These are phyloP conservation scores for Epichloe amarillans DNA, from an alignment of 2,329 filamentous ascomycete genomes.

Conservation along the genomic window DNA sequence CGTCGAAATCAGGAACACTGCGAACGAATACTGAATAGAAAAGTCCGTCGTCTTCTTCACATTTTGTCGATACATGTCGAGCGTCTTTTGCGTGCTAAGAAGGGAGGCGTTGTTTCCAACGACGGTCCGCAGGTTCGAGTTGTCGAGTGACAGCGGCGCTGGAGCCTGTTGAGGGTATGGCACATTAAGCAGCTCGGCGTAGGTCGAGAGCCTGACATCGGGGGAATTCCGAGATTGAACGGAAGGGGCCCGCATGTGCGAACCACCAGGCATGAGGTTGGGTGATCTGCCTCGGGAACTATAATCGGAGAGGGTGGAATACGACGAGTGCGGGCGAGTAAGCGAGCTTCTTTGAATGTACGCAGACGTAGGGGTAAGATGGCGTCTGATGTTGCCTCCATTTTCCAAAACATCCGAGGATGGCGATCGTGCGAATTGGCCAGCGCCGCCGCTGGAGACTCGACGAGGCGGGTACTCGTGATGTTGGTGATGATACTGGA, in stretches of 20 bases:
- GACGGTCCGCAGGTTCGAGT: conserved; percentile 61
- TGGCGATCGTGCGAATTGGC: conserved; percentile 19
- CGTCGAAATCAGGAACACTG: conserved; percentile 81
- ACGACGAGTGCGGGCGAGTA: conserved; percentile 60
- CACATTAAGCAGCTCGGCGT: conserved; percentile 47
- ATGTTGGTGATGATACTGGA: conserved; percentile 51
- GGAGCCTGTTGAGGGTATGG: conserved; percentile 70
- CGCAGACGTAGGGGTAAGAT: conserved; percentile 46
- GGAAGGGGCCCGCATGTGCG: conserved; percentile 34
- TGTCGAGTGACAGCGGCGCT: conserved; percentile 59
- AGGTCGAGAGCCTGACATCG: conserved; percentile 38
- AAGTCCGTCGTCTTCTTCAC: conserved; percentile 93
- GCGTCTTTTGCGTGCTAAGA: conserved; percentile 79
- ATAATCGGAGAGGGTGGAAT: conserved; percentile 61
- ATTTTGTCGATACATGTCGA: conserved; percentile 95
- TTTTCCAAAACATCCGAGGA: conserved; percentile 41
- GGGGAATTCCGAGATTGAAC: conserved; percentile 43
- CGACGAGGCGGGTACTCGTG: conserved; percentile 28
- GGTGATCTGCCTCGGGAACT: conserved; percentile 50
- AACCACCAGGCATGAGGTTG: conserved; percentile 26
- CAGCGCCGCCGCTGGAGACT: conserved; percentile 27
- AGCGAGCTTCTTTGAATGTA: conserved; percentile 43
- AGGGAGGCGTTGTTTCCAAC: conserved; percentile 86
- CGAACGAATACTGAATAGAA: conserved; percentile 90
- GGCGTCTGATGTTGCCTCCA: conserved; percentile 40